Percentiles rank a stretch among this genome's conserved stretches.
Conservation (phyloP, 2,329 filamentous ascomycete species). For the Beauveria sp. region DNA sequence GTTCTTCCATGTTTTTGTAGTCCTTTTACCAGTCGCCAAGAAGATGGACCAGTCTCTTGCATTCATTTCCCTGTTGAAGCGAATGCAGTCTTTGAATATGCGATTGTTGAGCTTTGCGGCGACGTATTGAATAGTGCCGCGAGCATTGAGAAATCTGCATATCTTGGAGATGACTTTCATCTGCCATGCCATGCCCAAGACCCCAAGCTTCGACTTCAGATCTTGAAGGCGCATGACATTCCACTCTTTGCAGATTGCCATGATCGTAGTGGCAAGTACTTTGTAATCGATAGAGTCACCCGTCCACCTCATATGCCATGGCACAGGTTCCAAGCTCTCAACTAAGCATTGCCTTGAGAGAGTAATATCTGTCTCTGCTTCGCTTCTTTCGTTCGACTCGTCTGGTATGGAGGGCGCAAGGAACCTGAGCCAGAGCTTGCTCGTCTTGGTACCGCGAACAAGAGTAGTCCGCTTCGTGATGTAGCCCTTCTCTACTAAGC, state of each 20-base stretch:
- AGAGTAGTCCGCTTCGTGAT: constrained; percentile 53
- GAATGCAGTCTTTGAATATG: constrained; percentile 55
- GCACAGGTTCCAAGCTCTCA: constrained; percentile 43
- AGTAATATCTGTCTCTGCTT: constrained; percentile 27
- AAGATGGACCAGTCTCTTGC: constrained; percentile 49
- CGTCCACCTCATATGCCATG: constrained; percentile 50
- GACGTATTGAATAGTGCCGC: constrained; percentile 49
- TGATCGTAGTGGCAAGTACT: constrained; percentile 47
- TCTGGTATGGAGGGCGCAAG: constrained; percentile 42
- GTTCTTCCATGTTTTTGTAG: not conserved
- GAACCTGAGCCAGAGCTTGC: constrained; percentile 51
- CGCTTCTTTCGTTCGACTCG: constrained; percentile 20
- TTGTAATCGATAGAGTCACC: constrained; percentile 51
- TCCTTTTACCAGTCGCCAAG: constrained; percentile 39
- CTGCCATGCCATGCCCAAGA: constrained; percentile 46
- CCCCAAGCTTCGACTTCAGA: constrained; percentile 49
- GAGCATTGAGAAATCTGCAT: constrained; percentile 48
- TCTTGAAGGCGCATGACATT: constrained; percentile 51
- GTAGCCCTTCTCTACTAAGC: constrained; percentile 52
- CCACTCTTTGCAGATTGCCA: constrained; percentile 51
- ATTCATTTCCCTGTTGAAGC: constrained; percentile 48
- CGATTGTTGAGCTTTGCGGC: constrained; percentile 46
- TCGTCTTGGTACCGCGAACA: constrained; percentile 51
- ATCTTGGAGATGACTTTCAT: constrained; percentile 54
- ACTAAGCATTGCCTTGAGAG: constrained; percentile 32